Base-by-base conservation (phyloP, 805 yeast species). In the Nakazawaea ishiwadae region DNA sequence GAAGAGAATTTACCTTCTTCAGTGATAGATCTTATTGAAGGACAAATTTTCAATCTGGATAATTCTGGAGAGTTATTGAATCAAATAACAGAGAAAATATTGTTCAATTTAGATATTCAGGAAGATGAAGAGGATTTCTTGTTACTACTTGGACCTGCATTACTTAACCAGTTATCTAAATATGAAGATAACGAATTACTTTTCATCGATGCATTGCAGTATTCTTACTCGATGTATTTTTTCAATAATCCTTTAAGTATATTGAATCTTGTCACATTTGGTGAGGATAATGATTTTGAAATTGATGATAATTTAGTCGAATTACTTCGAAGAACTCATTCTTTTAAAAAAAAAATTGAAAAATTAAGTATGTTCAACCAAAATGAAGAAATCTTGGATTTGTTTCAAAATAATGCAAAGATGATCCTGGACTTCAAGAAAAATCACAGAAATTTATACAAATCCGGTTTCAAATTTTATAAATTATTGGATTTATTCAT, bases 121-220 rank as follows among this genome's bases (percentile, higher is more conserved):
- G 30, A 32, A n/a, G n/a, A n/a, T 23, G 29, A 21, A 16, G 14
- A 14, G 4, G 42, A 42, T 24, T 37, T 37, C 17, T 28, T 37
- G 17, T 19, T 42, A 4, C 20, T 42, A n/a, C 33, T 42, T 5
- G 73, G 73, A 3, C 73, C 73, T 5, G 62, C 71, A 3, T 71
- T 73, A 8, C 51, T 67, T 46, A 67, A 66, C 44, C 69, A 68
- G 50, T 51, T 69, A 35, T 48, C 67, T 41, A 71, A 72, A 17
- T 73, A 66, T 48, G 69, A 67, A 21, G 10, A 24, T 12, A 33
- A 42, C 23, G 45, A 42, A 16, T 20, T 31, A 12, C 18, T 29
- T 17, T 42, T 42, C 32, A 26, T 42, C 17, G 37, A 42, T 23
- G 26, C 34, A 6, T 33, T 42, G 36, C 37, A 37, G 16, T 42